phyloP scores from a whole-genome alignment of 805 yeast genomes.

The Saccharomycopsis sp. region DNA sequence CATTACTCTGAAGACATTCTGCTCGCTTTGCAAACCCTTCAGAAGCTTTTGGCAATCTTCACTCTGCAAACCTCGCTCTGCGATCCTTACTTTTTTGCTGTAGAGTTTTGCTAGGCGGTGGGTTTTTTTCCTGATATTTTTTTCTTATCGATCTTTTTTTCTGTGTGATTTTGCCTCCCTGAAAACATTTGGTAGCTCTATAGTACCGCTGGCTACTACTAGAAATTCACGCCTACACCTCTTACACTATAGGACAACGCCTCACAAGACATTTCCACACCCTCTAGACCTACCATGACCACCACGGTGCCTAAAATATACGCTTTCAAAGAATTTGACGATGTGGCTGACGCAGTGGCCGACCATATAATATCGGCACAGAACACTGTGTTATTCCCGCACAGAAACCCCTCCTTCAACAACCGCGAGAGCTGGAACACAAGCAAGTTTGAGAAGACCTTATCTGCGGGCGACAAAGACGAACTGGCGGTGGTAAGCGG shows the following conservation, averaged over 20 bases:
- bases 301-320: slow-evolving; percentile 90
- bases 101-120: not conserved
- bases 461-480: slow-evolving; percentile 28
- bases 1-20: no score
- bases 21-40: no score
- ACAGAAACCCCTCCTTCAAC: slow-evolving; percentile 3
- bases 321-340: slow-evolving; percentile 83
- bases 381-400: slow-evolving; percentile 50
- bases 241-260: not conserved
- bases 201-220: no score
- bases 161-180: slow-evolving; percentile 1
- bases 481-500: slow-evolving; percentile 28
- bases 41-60: no score
- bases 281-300: slow-evolving; percentile 46
- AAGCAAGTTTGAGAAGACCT: slow-evolving; percentile 32
- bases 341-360: slow-evolving; percentile 95
- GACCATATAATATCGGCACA: slow-evolving; percentile 90
- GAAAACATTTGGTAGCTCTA: not conserved
- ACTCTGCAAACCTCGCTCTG: no score
- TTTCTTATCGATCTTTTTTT: not conserved
- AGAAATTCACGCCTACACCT: no score
- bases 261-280: not conserved
- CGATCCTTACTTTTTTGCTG: not conserved
- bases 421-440: slow-evolving; percentile 22
- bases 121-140: no score